Evolutionary conservation across 345 rosid species (phyloP).

Genomic region (Citrus sp.): DNA sequence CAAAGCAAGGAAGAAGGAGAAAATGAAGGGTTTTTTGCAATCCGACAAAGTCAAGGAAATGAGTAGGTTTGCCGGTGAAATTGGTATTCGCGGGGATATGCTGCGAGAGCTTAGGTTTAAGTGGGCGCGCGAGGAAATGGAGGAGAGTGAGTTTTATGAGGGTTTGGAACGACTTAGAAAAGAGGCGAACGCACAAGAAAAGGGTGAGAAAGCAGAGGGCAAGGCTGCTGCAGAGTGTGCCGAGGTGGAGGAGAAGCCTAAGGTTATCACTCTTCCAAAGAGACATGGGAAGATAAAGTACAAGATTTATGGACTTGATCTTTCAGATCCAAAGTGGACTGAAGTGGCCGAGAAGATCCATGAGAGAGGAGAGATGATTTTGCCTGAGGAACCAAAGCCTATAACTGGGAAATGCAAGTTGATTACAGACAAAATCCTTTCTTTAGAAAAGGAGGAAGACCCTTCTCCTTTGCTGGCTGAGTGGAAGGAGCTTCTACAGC

Average conservation of each 20-base stretch:
- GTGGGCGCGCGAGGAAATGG: conserved; percentile 91
- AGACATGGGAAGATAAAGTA: conserved; percentile 80
- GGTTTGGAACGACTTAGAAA: conserved; percentile 44
- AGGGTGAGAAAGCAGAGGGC: conserved; percentile 28
- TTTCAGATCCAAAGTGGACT: conserved; percentile 79
- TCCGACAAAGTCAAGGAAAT: conserved; percentile 72
- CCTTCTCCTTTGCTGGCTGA: conserved; percentile 59
- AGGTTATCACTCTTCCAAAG: conserved; percentile 61
- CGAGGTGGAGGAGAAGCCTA: conserved; percentile 31
- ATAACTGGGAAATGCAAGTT: conserved; percentile 68
- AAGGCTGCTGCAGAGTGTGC: conserved; percentile 24
- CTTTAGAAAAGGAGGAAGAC: conserved; percentile 62
- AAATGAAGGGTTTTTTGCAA: conserved; percentile 72
- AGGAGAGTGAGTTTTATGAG: conserved; percentile 69
- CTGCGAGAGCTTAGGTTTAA: conserved; percentile 86
- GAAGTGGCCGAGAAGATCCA: conserved; percentile 67
- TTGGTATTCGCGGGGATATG: conserved; percentile 85
- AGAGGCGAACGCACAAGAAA: conserved; percentile 28
- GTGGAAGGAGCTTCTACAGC: conserved; percentile 76
- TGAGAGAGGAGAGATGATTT: conserved; percentile 53
- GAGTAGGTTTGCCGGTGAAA: conserved; percentile 85
- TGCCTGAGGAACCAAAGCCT: conserved; percentile 71
- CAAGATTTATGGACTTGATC: conserved; percentile 91
- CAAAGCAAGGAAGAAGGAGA: conserved; percentile 77
- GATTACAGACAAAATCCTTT: conserved; percentile 64